Conservation (phyloP, 768 basidiomycete species). For the Kwoniella pini region DNA sequence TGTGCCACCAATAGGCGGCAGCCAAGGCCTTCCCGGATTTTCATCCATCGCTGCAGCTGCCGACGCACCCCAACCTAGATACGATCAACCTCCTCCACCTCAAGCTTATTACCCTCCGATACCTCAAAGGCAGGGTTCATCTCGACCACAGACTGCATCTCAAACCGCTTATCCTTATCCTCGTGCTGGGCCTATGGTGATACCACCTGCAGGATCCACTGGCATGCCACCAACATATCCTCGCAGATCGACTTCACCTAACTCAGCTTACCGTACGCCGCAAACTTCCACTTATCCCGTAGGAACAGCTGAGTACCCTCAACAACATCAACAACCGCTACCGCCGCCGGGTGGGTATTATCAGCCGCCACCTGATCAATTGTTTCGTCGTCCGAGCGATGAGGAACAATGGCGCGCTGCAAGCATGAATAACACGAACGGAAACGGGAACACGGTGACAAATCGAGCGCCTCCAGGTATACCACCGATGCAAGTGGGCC, state of each 20-base stretch:
- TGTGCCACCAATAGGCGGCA: slow-evolving; percentile 2
- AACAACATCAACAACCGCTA: background rate
- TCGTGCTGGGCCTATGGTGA: slow-evolving; percentile 1
- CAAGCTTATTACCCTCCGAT: slow-evolving; percentile 18
- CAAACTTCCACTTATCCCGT: slow-evolving; percentile 14
- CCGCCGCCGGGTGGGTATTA: slow-evolving; percentile 11
- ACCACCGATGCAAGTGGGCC: background rate
- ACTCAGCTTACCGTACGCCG: slow-evolving; percentile 15
- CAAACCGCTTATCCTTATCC: slow-evolving; percentile 13
- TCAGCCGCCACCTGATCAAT: slow-evolving; percentile 8
- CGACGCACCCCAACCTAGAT: slow-evolving; percentile 18
- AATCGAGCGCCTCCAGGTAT: background rate
- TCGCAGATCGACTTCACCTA: slow-evolving; percentile 16
- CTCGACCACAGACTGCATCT: slow-evolving; percentile 8
- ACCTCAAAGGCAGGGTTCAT: background rate
- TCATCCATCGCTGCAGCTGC: slow-evolving; percentile 23
- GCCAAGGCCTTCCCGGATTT: slow-evolving; percentile 22
- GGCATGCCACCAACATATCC: background rate
- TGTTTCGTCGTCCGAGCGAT: slow-evolving; percentile 16
- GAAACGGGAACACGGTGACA: background rate
- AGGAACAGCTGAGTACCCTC: slow-evolving; percentile 11
- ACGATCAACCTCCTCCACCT: slow-evolving; percentile 13
- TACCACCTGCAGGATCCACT: background rate
- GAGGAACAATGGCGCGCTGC: slow-evolving; percentile 20
- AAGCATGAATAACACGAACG: background rate